Evolutionary conservation across 1,284 basidiomycete species (phyloP), one percentile per base, ranked within the genome.

Genomic region (Coriolopsis trogii): DNA sequence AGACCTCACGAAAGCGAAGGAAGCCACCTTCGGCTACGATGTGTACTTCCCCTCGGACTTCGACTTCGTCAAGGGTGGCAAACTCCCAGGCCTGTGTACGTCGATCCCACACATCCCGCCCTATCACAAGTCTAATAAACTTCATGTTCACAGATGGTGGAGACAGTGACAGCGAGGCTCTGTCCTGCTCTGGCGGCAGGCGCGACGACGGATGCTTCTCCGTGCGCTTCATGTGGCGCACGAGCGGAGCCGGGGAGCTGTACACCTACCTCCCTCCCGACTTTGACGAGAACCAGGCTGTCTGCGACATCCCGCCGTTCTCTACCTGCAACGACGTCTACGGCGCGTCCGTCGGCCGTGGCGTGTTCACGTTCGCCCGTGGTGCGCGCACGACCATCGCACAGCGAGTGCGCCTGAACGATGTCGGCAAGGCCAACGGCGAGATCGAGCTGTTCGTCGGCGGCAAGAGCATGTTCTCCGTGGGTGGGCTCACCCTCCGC

Each of bases 331-430:
- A 87, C 60, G 63, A 76, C 2, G 68, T 67, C 4, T 90, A 89
- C 62, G 88, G 89, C 12, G 72, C 86, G 39, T 85, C 84, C 4
- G 73, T 93, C 57, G 88, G 88, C 9, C 80, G 91, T 20, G 89
- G 89, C 3, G 72, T 84, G 0, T 93, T 88, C 76, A 67, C 59
- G 3, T 93, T 81, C 71, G 68, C 73, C 15, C 62, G 72, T 2
- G 88, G 87, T 3, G 69, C 60, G 28, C 88, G 87, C 83, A 89
- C 84, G 45, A 74, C 68, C 24, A 71, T 90, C 56, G 66, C 64
- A 21, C 84, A 89, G 64, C 80, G 77, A n/a, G 78, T 89, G 25
- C 67, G 67, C 44, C 75, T 90, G 49, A 91, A 91, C 60, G 60
- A 87, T 78, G 16, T 80, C 79, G n/a, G 87, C 6, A 65, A 78